Percentiles rank a stretch among this genome's conserved stretches.
Evolutionary conservation across 192 early-diverging fungal genomes (phyloP).

Genomic region (Coemansia sp.): DNA sequence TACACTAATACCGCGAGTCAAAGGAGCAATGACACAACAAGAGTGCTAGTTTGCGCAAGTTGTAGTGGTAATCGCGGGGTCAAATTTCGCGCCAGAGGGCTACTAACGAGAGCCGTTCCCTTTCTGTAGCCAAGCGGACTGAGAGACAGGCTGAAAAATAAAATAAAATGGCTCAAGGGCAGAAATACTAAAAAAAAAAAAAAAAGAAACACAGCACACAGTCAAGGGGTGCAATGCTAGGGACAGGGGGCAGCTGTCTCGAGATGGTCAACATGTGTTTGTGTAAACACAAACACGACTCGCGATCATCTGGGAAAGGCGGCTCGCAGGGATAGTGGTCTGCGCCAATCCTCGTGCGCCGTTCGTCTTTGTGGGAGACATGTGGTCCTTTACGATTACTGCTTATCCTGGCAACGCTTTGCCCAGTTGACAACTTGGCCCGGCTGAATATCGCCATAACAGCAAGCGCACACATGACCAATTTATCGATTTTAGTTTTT

Average conservation of each 20-base stretch:
- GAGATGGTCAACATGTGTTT: background rate
- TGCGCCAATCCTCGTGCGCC: slow-evolving; percentile 1
- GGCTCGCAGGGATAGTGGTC: background rate
- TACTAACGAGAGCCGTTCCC: background rate
- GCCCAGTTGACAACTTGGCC: background rate
- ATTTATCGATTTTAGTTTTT: background rate
- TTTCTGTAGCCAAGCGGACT: background rate
- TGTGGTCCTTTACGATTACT: background rate
- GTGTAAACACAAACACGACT: background rate
- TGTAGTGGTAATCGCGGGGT: background rate
- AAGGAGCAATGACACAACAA: background rate
- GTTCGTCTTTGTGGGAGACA: slow-evolving; percentile 2
- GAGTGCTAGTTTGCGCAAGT: background rate
- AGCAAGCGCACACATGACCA: background rate
- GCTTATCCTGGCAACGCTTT: background rate
- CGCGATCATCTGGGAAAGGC: background rate
- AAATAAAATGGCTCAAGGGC: slow-evolving; percentile 5
- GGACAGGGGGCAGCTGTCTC: background rate
- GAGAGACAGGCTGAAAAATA: background rate
- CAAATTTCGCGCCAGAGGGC: background rate
- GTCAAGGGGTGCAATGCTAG: slow-evolving; percentile 2
- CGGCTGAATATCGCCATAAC: background rate
- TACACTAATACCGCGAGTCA: background rate
- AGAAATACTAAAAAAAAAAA: background rate
- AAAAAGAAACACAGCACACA: background rate